Base-by-base conservation (phyloP, 805 yeast species). In the Spathaspora passalidarum region DNA sequence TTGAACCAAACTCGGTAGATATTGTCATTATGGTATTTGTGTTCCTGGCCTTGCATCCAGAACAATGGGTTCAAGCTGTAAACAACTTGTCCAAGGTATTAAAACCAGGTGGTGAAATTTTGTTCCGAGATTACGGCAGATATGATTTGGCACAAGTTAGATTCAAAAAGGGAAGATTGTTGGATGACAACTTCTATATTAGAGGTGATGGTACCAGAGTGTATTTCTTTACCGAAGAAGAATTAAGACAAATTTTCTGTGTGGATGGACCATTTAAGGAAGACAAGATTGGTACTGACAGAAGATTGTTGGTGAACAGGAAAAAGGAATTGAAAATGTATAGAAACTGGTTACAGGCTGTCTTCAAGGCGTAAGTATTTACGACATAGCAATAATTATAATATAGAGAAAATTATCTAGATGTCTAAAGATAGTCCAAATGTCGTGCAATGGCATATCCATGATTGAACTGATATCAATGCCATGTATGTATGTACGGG, bases 171-270 rank as follows among this genome's bases (percentile, higher is more conserved):
- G 86, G 88, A 40, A 79, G 98, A 56, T 66, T 88, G 21, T 64
- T 94, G 45, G 96, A 88, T 45, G 97, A 92, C 46, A 91, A 94
- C 65, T 94, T 94, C 60, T 94, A 94, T 65, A 89, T 91, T 32
- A 80, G 99, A 59, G 99, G 99, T 32, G 99, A 94, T 62, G 99
- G 99, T 40, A 94, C 99, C 0, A 76, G 99, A 55, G 99, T 94
- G 10, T 94, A 94, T 63, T 94, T 94, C 69, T 94, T 94, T 71
- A 88, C 96, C 2, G 98, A 92, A 61, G 96, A 92, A 48, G 97
- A 94, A 66, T 66, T 92, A 47, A 73, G 87, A 50, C 70, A 77
- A 38, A 86, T 92, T 3, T 94, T 92, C 62, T 59, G 68, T 40
- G 43, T 42, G 6, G 44, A 48, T 13, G 62, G 75, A 5, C 72